Evolutionary conservation across 257 asterid species (phyloP).

Genomic region (Solanum neorickii): DNA sequence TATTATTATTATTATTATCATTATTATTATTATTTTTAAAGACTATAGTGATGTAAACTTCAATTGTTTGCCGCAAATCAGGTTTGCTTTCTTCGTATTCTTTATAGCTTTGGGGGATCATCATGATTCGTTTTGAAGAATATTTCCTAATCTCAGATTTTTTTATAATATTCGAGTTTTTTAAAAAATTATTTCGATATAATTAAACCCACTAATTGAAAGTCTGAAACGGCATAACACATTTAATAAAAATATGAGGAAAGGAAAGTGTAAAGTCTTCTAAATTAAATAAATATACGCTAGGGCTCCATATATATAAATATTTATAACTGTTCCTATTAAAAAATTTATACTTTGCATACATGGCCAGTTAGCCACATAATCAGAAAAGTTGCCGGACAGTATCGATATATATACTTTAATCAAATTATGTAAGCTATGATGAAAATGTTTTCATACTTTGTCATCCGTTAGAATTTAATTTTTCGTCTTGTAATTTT

Average conservation of each 20-base stretch:
- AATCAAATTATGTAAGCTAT: neutral
- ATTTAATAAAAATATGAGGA: neutral
- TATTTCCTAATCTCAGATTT: neutral
- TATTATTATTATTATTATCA: neutral
- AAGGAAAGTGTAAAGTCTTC: neutral
- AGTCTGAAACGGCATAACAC: neutral
- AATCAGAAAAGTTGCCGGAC: neutral
- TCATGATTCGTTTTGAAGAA: neutral
- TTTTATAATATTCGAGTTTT: neutral
- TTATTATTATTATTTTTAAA: neutral
- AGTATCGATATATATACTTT: neutral
- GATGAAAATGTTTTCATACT: neutral
- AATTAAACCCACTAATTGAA: neutral
- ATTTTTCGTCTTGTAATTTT: too few species aligned
- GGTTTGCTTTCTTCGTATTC: neutral
- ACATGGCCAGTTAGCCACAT: neutral
- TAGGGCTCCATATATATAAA: neutral
- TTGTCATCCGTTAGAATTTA: neutral
- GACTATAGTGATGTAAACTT: neutral
- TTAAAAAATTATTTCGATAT: neutral
- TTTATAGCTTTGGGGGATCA: neutral
- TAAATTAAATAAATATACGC: neutral
- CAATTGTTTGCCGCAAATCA: neutral
- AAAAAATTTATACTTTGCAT: neutral
- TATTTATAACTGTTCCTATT: neutral